Percentiles rank a stretch among this genome's conserved stretches.
These are phyloP conservation scores for Fomitopsis serialis DNA, from an alignment of 768 basidiomycete species.

Conservation along the genomic window DNA sequence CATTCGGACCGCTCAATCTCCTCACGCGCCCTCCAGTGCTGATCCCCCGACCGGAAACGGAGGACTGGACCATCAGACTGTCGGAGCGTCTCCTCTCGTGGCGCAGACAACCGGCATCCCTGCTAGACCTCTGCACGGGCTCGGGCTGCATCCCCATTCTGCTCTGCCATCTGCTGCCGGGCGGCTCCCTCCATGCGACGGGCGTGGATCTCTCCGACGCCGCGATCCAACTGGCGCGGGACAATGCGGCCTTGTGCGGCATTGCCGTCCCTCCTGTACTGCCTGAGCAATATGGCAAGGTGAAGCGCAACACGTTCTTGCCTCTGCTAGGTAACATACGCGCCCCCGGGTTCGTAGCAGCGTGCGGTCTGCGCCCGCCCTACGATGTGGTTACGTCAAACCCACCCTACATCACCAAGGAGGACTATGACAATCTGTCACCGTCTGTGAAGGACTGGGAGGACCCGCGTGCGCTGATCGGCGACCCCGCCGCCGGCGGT, in stretches of 20 bases:
- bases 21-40: slow-evolving; percentile 73
- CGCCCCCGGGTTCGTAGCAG: slow-evolving; percentile 15
- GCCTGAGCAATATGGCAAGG: background rate
- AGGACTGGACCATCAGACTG: slow-evolving; percentile 70
- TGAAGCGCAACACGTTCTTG: slow-evolving; percentile 25
- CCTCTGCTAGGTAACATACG: slow-evolving; percentile 42
- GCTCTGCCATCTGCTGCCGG: slow-evolving; percentile 62
- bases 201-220: slow-evolving; percentile 66
- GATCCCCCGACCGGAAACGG: slow-evolving; percentile 95
- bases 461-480: slow-evolving; percentile 76
- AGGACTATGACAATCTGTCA: slow-evolving; percentile 59
- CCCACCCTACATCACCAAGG: slow-evolving; percentile 77
- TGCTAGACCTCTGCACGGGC: slow-evolving; percentile 92
- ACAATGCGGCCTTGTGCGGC: slow-evolving; percentile 34
- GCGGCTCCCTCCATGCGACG: slow-evolving; percentile 46
- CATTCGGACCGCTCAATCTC: slow-evolving; percentile 82
- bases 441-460: slow-evolving; percentile 73
- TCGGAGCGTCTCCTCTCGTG: slow-evolving; percentile 38
- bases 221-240: slow-evolving; percentile 46
- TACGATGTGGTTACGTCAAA: slow-evolving; percentile 82
- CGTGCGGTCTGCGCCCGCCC: slow-evolving; percentile 28
- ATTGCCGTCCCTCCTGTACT: slow-evolving; percentile 5
- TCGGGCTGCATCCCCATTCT: slow-evolving; percentile 88
- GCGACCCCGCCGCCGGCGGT: slow-evolving; percentile 43
- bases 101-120: slow-evolving; percentile 27